Base-by-base conservation (phyloP, 202 grass and related monocot species). In the Dendrocalamus latiflorus region DNA sequence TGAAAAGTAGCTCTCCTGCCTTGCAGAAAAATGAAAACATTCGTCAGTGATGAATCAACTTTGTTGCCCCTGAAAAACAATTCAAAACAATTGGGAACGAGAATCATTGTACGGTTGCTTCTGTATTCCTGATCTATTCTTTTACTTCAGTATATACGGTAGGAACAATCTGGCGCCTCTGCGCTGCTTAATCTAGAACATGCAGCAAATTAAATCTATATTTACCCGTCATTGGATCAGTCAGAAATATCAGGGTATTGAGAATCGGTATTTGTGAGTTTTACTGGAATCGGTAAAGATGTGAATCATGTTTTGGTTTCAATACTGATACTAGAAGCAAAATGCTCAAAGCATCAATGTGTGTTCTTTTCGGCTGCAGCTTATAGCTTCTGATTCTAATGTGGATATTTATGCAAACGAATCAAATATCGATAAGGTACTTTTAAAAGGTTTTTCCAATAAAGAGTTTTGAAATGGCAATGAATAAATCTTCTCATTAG, bases 61-160 rank as follows among this genome's bases (percentile, higher is more conserved):
- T 78, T 78, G 43, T 65, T 65, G 18, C 18, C 42, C 43, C n/a
- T 48, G 37, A 25, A 76, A 55, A 55, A 63, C 44, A 83, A 59
- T 43, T 76, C 28, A 76, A 44, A 63, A 18, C n/a, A 55, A 45
- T 13, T 58, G 65, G 9, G 39, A 44, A 64, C 18, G 3, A 10
- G 34, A 43, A 10, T 41, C 14, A 10, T 41, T 80, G n/a, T 68
- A 63, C 4, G 1, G 7, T 8, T 67, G 8, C 11, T 37, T 45
- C n/a, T 71, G 16, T 18, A 68, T 51, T 33, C 20, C 24, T 36
- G 34, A 54, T 53, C 12, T 50, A 0, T 75, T 53, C 3, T 49
- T 69, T 61, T 81, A 70, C 45, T 57, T 77, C 36, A 65, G 42
- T 72, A 71, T 81, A 47, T 77, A 22, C 55, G 49, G 25, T 80